Evolutionary conservation across 495 filamentous ascomycete genomes (phyloP).

Genomic region (Tuber indicum): DNA sequence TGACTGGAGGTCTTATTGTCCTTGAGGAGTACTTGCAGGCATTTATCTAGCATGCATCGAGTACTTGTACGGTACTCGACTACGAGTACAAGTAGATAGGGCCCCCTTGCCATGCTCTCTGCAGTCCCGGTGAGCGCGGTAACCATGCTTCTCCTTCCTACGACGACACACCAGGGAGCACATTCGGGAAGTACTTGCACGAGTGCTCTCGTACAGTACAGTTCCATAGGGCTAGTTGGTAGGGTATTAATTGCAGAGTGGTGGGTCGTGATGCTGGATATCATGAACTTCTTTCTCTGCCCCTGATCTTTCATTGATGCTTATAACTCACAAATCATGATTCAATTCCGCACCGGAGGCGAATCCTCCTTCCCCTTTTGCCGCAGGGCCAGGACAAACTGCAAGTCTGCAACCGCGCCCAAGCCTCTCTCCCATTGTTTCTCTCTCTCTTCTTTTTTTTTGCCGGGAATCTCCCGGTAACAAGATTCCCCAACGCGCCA

Average conservation of each 20-base stretch:
- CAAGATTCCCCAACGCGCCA: slow-evolving; percentile 26
- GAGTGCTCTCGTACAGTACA: not conserved
- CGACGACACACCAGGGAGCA: too few relatives aligned
- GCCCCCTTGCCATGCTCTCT: not conserved
- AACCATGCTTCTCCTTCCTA: not conserved
- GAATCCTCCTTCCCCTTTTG: not conserved
- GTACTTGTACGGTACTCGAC: not conserved
- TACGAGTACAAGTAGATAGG: not conserved
- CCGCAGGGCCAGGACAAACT: not conserved
- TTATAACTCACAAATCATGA: not conserved
- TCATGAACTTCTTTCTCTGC: not conserved
- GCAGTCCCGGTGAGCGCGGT: not conserved
- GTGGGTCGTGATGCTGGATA: not conserved
- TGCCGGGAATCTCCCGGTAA: slow-evolving; percentile 23
- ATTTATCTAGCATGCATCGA: too few relatives aligned
- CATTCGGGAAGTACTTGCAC: not conserved
- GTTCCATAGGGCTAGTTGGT: not conserved
- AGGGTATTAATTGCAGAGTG: not conserved
- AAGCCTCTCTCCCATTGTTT: not conserved
- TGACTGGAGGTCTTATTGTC: too few relatives aligned
- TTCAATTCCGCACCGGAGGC: not conserved
- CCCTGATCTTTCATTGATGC: not conserved
- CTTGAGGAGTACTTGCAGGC: too few relatives aligned
- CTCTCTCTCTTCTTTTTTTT: not conserved
- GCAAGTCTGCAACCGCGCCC: not conserved